These are phyloP conservation scores for Camptophora hylomeconis DNA, from an alignment of 2,329 filamentous ascomycete genomes.

Conservation along the genomic window DNA sequence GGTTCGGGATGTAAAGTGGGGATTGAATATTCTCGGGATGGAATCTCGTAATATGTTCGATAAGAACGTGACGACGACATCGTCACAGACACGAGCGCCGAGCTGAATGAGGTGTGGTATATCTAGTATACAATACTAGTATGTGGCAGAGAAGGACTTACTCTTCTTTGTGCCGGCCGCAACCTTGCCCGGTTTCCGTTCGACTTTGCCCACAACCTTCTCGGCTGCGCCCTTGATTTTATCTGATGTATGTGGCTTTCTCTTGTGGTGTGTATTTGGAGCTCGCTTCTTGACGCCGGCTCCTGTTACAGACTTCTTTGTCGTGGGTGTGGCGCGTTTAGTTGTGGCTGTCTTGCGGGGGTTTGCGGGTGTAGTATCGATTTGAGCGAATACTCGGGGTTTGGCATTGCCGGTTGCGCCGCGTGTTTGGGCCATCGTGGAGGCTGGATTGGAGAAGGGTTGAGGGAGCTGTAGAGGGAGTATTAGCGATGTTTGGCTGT, in stretches of 20 bases:
- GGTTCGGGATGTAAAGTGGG: too few species aligned
- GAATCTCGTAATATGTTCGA: too few species aligned
- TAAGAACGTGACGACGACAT: too few species aligned
- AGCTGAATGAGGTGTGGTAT: too few species aligned
- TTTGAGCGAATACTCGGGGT: constrained; percentile 15
- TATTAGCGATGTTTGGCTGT: constrained; percentile 1
- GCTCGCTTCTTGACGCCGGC: constrained; percentile 13
- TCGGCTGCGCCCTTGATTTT: constrained; percentile 22
- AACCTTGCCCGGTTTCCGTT: constrained; percentile 26
- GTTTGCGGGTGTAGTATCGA: constrained; percentile 14
- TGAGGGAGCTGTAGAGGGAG: background rate
- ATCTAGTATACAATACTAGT: too few species aligned
- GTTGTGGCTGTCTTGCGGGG: constrained; percentile 13
- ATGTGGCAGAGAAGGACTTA: too few species aligned
- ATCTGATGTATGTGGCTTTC: constrained; percentile 20
- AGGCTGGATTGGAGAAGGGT: background rate
- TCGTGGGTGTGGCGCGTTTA: constrained; percentile 4
- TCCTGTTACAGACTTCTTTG: constrained; percentile 10
- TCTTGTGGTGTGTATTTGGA: constrained; percentile 12
- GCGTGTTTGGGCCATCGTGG: constrained; percentile 20
- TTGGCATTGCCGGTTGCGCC: constrained; percentile 18
- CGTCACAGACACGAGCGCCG: too few species aligned
- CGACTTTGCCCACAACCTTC: constrained; percentile 16
- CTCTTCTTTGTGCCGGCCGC: constrained; percentile 27
- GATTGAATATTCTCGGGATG: too few species aligned